Conservation (phyloP, 1,284 basidiomycete species). For the Ustilago sp. region DNA sequence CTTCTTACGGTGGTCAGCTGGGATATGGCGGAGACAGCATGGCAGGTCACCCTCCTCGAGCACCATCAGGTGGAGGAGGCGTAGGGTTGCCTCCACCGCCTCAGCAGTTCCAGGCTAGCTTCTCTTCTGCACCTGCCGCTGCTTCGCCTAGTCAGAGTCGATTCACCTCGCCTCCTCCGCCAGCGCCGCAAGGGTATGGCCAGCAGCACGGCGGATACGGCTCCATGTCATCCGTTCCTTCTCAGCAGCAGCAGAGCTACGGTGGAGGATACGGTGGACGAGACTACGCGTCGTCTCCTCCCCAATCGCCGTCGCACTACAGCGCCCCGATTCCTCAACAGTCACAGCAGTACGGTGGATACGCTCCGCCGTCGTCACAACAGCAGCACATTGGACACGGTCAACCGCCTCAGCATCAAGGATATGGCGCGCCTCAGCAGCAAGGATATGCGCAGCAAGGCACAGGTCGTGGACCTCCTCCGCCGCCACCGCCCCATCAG, state of each 20-base stretch:
- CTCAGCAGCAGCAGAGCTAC: slow-evolving; percentile 27
- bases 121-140: slow-evolving; percentile 5
- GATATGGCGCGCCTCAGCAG: slow-evolving; percentile 18
- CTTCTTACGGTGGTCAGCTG: slow-evolving; percentile 14
- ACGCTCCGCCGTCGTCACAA: neutral
- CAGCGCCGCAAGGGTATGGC: slow-evolving; percentile 4
- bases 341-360: slow-evolving; percentile 8
- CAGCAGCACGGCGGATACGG: slow-evolving; percentile 18
- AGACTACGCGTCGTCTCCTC: slow-evolving; percentile 17
- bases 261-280: slow-evolving; percentile 11
- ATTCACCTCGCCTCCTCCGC: slow-evolving; percentile 30
- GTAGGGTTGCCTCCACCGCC: slow-evolving; percentile 30
- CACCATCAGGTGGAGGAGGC: slow-evolving; percentile 4
- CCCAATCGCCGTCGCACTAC: slow-evolving; percentile 20
- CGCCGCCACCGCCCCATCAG: slow-evolving; percentile 16
- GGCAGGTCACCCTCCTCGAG: slow-evolving; percentile 4
- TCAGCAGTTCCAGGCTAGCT: slow-evolving; percentile 32
- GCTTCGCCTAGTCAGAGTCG: slow-evolving; percentile 20
- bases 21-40: slow-evolving; percentile 13
- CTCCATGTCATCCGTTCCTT: slow-evolving; percentile 12
- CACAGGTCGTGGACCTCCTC: neutral
- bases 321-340: slow-evolving; percentile 8
- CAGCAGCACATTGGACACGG: slow-evolving; percentile 7
- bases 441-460: slow-evolving; percentile 13
- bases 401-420: slow-evolving; percentile 11